These are phyloP conservation scores for Torulaspora gathmanii DNA, from an alignment of 805 yeast species.

Conservation along the genomic window DNA sequence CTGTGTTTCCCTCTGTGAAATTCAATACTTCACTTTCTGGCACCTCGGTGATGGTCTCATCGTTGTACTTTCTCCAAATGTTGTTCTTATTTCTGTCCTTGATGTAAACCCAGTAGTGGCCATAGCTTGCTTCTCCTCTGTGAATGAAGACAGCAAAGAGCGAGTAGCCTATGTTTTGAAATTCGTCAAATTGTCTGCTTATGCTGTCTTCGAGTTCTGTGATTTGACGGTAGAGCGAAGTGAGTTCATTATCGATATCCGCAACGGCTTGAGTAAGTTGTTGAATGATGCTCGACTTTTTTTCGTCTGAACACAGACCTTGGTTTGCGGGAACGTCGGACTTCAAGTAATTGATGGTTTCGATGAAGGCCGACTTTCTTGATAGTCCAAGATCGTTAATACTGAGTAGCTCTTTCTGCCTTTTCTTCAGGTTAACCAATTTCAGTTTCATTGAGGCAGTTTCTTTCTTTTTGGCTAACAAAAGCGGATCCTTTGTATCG, in stretches of 20 bases:
- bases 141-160: slow-evolving; percentile 92
- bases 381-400: slow-evolving; percentile 50
- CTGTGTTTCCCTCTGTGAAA: slow-evolving; percentile 64
- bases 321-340: slow-evolving; percentile 42
- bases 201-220: slow-evolving; percentile 46
- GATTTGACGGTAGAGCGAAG: slow-evolving; percentile 41
- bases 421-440: slow-evolving; percentile 41
- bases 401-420: slow-evolving; percentile 41
- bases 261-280: slow-evolving; percentile 44
- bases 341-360: slow-evolving; percentile 54
- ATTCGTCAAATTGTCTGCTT: slow-evolving; percentile 54
- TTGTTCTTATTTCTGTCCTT: slow-evolving; percentile 58
- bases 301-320: slow-evolving; percentile 37
- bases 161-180: slow-evolving; percentile 65
- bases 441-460: slow-evolving; percentile 57
- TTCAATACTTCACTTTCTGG: slow-evolving; percentile 59
- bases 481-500: slow-evolving; percentile 55
- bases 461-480: slow-evolving; percentile 51
- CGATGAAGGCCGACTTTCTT: slow-evolving; percentile 47
- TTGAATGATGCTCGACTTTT: slow-evolving; percentile 13
- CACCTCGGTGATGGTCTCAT: slow-evolving; percentile 88
- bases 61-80: slow-evolving; percentile 85
- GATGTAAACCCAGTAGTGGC: slow-evolving; percentile 96
- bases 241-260: slow-evolving; percentile 45
- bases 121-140: slow-evolving; percentile 92